These are phyloP conservation scores for Dryas integrifolia DNA, from an alignment of 331 rosid genomes.

Conservation along the genomic window DNA sequence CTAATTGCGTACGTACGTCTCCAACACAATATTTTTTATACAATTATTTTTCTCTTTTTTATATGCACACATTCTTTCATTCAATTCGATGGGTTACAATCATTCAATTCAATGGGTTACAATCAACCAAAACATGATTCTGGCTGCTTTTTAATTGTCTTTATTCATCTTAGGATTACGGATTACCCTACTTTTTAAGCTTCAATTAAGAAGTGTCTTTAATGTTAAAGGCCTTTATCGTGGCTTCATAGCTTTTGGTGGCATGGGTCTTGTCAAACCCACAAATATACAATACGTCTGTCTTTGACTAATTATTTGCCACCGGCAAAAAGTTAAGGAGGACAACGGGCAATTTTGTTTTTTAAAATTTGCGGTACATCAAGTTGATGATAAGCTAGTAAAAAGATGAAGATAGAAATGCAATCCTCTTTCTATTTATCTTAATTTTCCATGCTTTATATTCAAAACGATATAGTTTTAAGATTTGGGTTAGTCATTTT, in stretches of 20 bases:
- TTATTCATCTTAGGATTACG: neutral
- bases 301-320: too few species aligned
- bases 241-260: neutral
- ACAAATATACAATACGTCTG: too few species aligned
- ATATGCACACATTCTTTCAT: neutral
- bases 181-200: neutral
- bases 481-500: too few species aligned
- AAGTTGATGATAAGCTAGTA: too few species aligned
- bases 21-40: neutral
- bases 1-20: slow-evolving; percentile 22
- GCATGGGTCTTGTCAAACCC: neutral
- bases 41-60: neutral
- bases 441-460: too few species aligned
- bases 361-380: too few species aligned
- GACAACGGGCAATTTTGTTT: too few species aligned
- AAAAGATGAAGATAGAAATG: too few species aligned
- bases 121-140: slow-evolving; percentile 1
- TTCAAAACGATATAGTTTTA: too few species aligned
- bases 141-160: neutral
- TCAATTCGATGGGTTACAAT: slow-evolving; percentile 6
- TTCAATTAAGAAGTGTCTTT: neutral
- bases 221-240: neutral
- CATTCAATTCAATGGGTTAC: slow-evolving; percentile 6
- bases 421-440: too few species aligned
- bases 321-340: too few species aligned